These are phyloP conservation scores for Aegilops speltoides DNA, from an alignment of 176 grass and related monocot genomes.

Conservation along the genomic window DNA sequence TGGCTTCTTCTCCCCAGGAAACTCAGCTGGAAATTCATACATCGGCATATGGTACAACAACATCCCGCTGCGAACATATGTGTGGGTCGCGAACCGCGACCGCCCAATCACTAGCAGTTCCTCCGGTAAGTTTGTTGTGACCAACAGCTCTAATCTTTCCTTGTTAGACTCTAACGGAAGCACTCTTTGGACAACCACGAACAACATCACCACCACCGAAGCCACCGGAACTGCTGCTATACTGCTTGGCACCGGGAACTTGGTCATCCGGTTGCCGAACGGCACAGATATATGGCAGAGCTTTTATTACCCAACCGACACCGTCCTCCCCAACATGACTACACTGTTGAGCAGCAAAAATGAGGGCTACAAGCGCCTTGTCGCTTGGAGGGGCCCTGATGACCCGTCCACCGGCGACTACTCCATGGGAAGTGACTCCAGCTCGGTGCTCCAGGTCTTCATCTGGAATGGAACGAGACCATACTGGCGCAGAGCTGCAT, in stretches of 20 bases:
- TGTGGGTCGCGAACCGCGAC: neutral
- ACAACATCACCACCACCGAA: neutral
- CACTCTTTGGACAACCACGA: neutral
- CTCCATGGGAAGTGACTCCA: neutral
- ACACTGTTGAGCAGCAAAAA: neutral
- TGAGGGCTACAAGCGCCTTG: neutral
- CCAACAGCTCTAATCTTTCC: neutral
- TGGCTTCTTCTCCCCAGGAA: constrained; percentile 7
- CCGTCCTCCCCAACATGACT: constrained; percentile 31
- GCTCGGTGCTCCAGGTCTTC: neutral
- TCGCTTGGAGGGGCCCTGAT: constrained; percentile 38
- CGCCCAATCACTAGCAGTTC: neutral
- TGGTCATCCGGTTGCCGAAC: constrained; percentile 8
- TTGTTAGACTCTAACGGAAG: neutral
- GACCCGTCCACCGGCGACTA: constrained; percentile 40
- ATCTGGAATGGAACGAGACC: neutral
- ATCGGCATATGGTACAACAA: constrained; percentile 17
- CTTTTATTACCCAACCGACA: constrained; percentile 27
- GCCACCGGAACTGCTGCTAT: neutral
- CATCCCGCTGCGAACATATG: neutral
- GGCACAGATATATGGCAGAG: constrained; percentile 41
- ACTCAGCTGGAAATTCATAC: neutral
- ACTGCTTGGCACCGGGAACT: constrained; percentile 24
- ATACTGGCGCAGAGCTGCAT: constrained; percentile 38
- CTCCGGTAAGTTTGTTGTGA: neutral